Percentiles rank a stretch among this genome's conserved stretches.
Evolutionary conservation across 169 alveolate species (phyloP).

Genomic region (Cryptosporidium felis): DNA sequence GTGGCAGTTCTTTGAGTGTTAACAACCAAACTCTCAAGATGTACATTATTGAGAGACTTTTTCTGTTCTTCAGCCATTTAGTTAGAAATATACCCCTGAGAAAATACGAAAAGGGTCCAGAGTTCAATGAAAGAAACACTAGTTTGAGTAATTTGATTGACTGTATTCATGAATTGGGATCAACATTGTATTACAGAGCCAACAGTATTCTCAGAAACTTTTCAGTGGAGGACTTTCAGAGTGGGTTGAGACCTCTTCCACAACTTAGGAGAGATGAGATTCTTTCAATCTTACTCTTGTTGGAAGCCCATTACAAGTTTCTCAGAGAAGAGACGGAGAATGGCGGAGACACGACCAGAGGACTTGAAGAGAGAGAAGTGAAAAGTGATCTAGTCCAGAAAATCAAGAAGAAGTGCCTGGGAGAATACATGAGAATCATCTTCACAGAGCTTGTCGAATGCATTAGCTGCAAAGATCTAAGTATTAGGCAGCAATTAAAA

Average conservation of each 20-base stretch:
- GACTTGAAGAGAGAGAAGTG: background rate
- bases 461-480: constrained; percentile 34
- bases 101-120: no score
- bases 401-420: background rate
- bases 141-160: background rate
- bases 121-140: background rate
- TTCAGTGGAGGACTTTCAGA: constrained; percentile 58
- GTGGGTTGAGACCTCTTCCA: constrained; percentile 62
- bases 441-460: constrained; percentile 46
- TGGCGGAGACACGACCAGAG: background rate
- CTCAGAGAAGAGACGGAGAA: background rate
- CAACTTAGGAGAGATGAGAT: constrained; percentile 45
- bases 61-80: constrained; percentile 12
- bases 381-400: no score
- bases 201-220: constrained; percentile 15
- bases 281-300: background rate
- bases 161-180: background rate
- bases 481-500: constrained; percentile 41
- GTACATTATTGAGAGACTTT: constrained; percentile 37
- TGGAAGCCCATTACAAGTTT: background rate
- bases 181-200: background rate
- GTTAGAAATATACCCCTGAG: background rate
- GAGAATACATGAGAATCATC: background rate
- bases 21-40: constrained; percentile 22
- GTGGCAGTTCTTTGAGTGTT: constrained; percentile 7